These are phyloP conservation scores for Asterella californica DNA, from an alignment of 225 moss, liverwort and hornwort species.

Conservation along the genomic window DNA sequence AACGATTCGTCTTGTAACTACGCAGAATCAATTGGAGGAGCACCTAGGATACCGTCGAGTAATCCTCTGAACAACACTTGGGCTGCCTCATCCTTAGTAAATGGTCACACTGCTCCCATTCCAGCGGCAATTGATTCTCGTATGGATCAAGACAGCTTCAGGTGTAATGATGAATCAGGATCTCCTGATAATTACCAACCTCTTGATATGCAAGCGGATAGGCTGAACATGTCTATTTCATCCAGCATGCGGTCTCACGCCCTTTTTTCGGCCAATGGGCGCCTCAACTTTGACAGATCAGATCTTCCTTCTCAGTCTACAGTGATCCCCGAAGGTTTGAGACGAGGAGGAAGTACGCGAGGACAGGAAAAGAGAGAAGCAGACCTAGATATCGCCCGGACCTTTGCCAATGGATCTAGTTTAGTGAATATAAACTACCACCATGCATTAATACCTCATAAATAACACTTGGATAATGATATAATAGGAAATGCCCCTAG, in stretches of 20 bases:
- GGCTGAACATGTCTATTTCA: neutral
- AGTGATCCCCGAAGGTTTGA: neutral
- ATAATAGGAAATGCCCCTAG: neutral
- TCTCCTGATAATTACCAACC: neutral
- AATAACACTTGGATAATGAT: neutral
- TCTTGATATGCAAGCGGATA: constrained; percentile 4
- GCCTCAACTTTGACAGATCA: neutral
- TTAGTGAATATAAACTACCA: neutral
- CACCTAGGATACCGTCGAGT: neutral
- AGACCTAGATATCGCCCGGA: neutral
- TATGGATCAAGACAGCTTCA: neutral
- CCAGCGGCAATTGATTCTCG: neutral
- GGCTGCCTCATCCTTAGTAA: neutral
- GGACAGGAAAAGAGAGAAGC: neutral
- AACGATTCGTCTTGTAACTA: neutral
- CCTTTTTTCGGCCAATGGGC: neutral
- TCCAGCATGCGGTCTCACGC: neutral
- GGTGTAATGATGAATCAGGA: neutral
- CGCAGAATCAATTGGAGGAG: neutral
- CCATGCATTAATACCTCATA: neutral
- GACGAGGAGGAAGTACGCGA: neutral
- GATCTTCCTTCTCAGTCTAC: neutral
- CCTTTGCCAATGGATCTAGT: neutral
- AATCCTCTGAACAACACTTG: neutral
- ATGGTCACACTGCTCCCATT: neutral